These are phyloP conservation scores for Alternaria sp. DNA, from an alignment of 2,329 filamentous ascomycete genomes.

Conservation along the genomic window DNA sequence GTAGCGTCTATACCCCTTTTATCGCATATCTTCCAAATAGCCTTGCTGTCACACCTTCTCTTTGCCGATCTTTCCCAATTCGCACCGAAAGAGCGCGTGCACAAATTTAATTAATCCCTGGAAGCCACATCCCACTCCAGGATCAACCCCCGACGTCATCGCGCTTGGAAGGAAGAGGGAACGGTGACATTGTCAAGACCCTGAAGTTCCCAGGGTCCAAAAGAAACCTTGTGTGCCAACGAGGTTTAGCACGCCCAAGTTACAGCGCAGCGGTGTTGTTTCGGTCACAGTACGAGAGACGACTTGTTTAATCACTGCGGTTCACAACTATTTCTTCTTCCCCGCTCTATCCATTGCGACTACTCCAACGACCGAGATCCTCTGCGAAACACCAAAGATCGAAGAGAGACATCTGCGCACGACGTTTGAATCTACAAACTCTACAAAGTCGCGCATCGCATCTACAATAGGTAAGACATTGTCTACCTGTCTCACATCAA, in stretches of 20 bases:
- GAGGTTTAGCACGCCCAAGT: not conserved
- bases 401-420: not conserved
- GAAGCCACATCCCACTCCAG: slow-evolving; percentile 4
- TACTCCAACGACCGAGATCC: not conserved
- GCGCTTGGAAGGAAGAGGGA: not conserved
- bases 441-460: not conserved
- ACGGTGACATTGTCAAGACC: slow-evolving; percentile 2
- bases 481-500: not conserved
- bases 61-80: slow-evolving; percentile 6
- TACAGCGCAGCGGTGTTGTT: not conserved
- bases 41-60: not conserved
- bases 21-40: not conserved
- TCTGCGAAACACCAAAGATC: not conserved
- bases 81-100: slow-evolving; percentile 1
- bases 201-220: not conserved
- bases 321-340: not conserved
- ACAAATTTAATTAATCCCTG: slow-evolving; percentile 2
- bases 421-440: not conserved
- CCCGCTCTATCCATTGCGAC: not conserved
- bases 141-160: slow-evolving; percentile 6
- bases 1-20: slow-evolving; percentile 1
- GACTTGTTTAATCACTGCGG: not conserved
- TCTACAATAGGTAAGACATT: not conserved
- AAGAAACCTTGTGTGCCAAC: not conserved
- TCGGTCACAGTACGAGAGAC: not conserved